Evolutionary conservation across 1,284 basidiomycete genomes (phyloP).

Genomic region (Entoloma clypeatum): DNA sequence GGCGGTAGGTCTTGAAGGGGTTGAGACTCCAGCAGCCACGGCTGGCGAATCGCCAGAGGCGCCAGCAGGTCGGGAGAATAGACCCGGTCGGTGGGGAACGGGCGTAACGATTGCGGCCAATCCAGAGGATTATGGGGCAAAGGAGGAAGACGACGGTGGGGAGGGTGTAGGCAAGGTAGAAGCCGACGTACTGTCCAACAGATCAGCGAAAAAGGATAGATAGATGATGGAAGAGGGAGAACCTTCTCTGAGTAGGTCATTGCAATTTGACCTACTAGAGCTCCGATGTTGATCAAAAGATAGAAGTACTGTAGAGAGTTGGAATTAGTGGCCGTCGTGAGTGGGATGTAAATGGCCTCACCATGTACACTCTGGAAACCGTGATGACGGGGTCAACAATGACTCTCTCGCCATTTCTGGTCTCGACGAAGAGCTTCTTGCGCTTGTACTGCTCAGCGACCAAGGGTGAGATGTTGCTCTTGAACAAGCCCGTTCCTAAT

Average conservation of each 20-base stretch:
- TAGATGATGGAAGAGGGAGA: slow-evolving; percentile 1
- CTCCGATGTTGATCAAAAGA: slow-evolving; percentile 76
- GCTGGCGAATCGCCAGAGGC: slow-evolving; percentile 48
- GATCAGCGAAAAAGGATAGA: not conserved
- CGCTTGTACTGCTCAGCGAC: slow-evolving; percentile 75
- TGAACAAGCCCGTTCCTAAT: slow-evolving; percentile 18
- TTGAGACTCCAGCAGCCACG: slow-evolving; percentile 57
- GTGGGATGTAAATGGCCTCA: slow-evolving; percentile 19
- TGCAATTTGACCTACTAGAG: slow-evolving; percentile 63
- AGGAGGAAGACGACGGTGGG: slow-evolving; percentile 67
- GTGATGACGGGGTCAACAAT: slow-evolving; percentile 80
- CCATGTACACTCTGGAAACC: slow-evolving; percentile 69
- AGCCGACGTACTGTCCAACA: slow-evolving; percentile 56
- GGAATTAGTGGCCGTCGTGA: slow-evolving; percentile 4
- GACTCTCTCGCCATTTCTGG: slow-evolving; percentile 67
- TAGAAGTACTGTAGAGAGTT: slow-evolving; percentile 79
- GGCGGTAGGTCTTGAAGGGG: slow-evolving; percentile 44
- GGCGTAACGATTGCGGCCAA: slow-evolving; percentile 65
- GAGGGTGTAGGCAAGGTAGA: slow-evolving; percentile 66
- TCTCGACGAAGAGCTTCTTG: slow-evolving; percentile 55
- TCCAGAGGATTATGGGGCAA: slow-evolving; percentile 66
- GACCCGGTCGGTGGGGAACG: slow-evolving; percentile 76
- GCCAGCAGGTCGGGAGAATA: slow-evolving; percentile 54
- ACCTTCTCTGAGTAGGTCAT: slow-evolving; percentile 77
- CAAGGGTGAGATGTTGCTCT: slow-evolving; percentile 70